Evolutionary conservation across 129 eudicot genomes (phyloP), one percentile per base, ranked within the genome.

Genomic region (Escallonia rubra): DNA sequence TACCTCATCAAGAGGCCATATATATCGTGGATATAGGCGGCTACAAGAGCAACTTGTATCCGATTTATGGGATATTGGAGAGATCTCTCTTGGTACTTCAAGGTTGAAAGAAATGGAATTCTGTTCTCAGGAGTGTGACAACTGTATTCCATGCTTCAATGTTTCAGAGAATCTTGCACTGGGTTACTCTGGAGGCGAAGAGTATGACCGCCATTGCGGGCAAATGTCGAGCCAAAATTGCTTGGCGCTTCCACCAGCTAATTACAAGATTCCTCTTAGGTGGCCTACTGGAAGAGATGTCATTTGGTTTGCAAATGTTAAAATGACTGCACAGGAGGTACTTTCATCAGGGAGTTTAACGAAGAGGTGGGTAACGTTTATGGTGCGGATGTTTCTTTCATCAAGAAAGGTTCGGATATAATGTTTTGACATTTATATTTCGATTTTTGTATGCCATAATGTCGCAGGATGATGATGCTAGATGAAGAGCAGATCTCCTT

Each of bases 211-310:
- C 49, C 96, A 84, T 50, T 93, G 99, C 70, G 81, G 79, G 70
- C 77, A 63, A 40, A 71, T 72, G n/a, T 72, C 83, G 7, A 78
- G 71, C 54, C 86, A 89, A 59, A 76, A 79, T 67, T 93, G 99
- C 78, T 77, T 93, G 86, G 79, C 86, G 66, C 91, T 75, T 53
- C 79, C 96, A 16, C 99, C 99, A 4, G 66, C 66, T 34, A 86
- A 86, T 56, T 93, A 93, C 71, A 93, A 74, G 72, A 81, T 86
- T 73, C 99, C 99, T 44, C 93, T 89, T 15, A 74, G 96, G 63
- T 93, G 99, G 99, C 99, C 99, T 76, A 82, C 95, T 6, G 99
- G 99, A 65, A 87, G 78, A 82, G 99, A 93, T 77, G 88, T 93
- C n/a, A 93, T 93, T 66, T 93, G 99, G 99, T 80, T 86, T 72